These are phyloP conservation scores for Hexamita inflata DNA, from an alignment of 208 protist species.

Conservation along the genomic window DNA sequence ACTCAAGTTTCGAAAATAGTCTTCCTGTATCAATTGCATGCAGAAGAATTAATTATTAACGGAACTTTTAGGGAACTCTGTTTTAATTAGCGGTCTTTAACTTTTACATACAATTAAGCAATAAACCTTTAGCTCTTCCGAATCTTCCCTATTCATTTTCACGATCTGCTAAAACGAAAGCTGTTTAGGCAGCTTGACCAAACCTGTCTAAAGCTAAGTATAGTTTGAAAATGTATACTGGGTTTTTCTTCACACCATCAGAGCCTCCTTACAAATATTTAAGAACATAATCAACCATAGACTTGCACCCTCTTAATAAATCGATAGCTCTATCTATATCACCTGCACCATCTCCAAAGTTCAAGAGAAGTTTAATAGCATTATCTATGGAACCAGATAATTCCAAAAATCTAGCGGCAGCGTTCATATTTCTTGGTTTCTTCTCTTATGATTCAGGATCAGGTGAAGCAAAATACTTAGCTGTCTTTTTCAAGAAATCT, in stretches of 20 bases:
- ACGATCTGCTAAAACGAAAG: slow-evolving; percentile 1
- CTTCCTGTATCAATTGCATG: slow-evolving; percentile 16
- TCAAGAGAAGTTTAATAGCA: slow-evolving; percentile 15
- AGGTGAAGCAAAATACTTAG: slow-evolving; percentile 8
- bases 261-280: slow-evolving; percentile 4
- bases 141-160: neutral
- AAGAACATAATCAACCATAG: slow-evolving; percentile 22
- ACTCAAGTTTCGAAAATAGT: neutral
- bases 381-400: neutral
- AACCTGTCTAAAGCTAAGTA: slow-evolving; percentile 13
- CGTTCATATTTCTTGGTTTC: slow-evolving; percentile 1
- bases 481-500: slow-evolving; percentile 15
- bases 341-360: neutral
- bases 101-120: slow-evolving; percentile 4
- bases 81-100: neutral
- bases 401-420: slow-evolving; percentile 13
- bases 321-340: slow-evolving; percentile 26
- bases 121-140: slow-evolving; percentile 5
- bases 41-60: slow-evolving; percentile 6
- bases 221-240: slow-evolving; percentile 19
- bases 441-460: neutral
- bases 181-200: neutral
- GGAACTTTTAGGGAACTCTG: neutral
- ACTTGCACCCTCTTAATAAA: slow-evolving; percentile 10
- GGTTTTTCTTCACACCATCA: slow-evolving; percentile 13